Conservation (phyloP, 2,329 filamentous ascomycete species). For the Xylariaceae sp. region DNA sequence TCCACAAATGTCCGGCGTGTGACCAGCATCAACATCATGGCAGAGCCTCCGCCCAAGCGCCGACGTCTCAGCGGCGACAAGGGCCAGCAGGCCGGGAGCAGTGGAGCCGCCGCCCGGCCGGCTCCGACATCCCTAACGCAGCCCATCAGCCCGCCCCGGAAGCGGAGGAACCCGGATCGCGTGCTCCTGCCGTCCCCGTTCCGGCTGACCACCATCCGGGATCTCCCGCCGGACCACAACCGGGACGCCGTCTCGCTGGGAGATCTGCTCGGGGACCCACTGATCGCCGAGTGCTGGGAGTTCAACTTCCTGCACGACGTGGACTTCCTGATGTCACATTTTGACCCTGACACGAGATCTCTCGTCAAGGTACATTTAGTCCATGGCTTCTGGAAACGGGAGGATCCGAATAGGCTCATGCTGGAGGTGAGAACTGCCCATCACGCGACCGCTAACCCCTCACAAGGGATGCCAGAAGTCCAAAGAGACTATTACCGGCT, state of each 20-base stretch:
- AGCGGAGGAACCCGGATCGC: conserved; percentile 16
- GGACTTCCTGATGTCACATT: conserved; percentile 45
- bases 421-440: conserved; percentile 48
- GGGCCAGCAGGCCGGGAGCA: conserved; percentile 4
- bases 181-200: conserved; percentile 53
- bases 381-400: conserved; percentile 59
- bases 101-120: too few species aligned
- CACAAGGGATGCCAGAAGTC: too few species aligned
- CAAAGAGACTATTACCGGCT: too few species aligned
- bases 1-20: too few species aligned
- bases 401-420: conserved; percentile 49
- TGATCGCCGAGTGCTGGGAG: conserved; percentile 65
- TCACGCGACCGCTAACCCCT: too few species aligned
- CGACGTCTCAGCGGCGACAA: conserved; percentile 12
- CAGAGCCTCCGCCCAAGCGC: conserved; percentile 19
- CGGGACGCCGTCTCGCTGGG: conserved; percentile 55
- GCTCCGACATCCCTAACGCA: conserved; percentile 24
- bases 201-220: conserved; percentile 61
- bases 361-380: conserved; percentile 47
- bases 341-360: conserved; percentile 43
- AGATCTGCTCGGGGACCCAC: conserved; percentile 65
- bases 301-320: conserved; percentile 62
- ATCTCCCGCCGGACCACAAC: conserved; percentile 54
- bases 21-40: conserved; percentile 17
- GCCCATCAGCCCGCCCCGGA: conserved; percentile 41